Base-by-base conservation (phyloP, 2,329 filamentous ascomycete species). In the Simplicillium aogashimaense region DNA sequence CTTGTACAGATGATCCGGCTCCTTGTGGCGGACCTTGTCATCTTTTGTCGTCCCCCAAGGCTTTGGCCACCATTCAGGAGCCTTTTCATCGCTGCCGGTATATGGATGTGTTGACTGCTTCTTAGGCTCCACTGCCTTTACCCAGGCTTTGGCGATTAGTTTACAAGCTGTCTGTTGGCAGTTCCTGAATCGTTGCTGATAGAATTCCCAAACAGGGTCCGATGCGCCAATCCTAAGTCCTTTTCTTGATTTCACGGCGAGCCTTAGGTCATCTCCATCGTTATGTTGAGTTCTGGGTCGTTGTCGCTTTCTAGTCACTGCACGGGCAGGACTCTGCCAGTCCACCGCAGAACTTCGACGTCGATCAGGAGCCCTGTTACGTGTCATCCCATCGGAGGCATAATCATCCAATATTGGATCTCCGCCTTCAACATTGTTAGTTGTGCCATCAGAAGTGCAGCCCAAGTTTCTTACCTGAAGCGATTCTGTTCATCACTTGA, bases 101-200 rank as follows among this genome's bases (percentile, higher is more conserved):
- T 88, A 88, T 0, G 83, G 83, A 49, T 83, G 78, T 14, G 75
- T 81, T 0, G 80, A 81, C 57, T 86, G 83, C 57, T 88, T 88
- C 60, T 83, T 86, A 0, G 83, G 83, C 50, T 84, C 81, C 2
- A 87, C 76, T 2, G 76, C 69, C 53, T 86, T 86, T 43, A 88
- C 78, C 76, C 83, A 87, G 10, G 76, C 79, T 55, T 87, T 88
- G 29, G 78, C 78, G 39, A 87, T 78, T 18, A 79, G 63, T 57
- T 87, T 87, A 60, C 80, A 82, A 7, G 78, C 74, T 2, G 76
- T 72, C 50, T 88, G 83, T 50, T 87, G 82, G 48, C 82, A 74
- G 43, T 74, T 72, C 46, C 74, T 76, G 53, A 86, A 78, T 1
- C 76, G 64, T 32, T 71, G 66, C 36, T 73, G 66, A 47, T 83